These are phyloP conservation scores for Penicillium lagena DNA, from an alignment of 495 filamentous ascomycete species.

Conservation along the genomic window DNA sequence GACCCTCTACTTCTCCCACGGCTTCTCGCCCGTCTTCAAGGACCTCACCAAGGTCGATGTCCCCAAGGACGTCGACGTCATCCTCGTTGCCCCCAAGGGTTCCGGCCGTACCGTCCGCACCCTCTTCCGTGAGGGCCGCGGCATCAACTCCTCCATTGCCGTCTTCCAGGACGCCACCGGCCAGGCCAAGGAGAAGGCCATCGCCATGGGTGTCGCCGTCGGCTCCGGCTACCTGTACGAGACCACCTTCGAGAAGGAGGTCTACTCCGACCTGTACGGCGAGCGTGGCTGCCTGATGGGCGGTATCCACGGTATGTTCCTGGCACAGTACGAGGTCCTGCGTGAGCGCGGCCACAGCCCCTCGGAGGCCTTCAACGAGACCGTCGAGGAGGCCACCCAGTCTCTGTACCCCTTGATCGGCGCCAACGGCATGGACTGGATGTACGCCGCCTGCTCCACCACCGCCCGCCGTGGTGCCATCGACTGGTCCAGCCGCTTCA, in stretches of 20 bases:
- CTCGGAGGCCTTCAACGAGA: slow-evolving; percentile 99
- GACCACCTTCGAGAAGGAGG: slow-evolving; percentile 99
- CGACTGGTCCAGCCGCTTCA: slow-evolving; percentile 94
- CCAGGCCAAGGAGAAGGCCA: slow-evolving; percentile 95
- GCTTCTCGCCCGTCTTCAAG: slow-evolving; percentile 99
- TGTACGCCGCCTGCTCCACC: slow-evolving; percentile 99
- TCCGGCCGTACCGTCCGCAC: slow-evolving; percentile 97
- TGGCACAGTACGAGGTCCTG: slow-evolving; percentile 99
- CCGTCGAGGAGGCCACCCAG: slow-evolving; percentile 98
- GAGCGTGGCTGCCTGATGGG: slow-evolving; percentile 99
- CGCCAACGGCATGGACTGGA: slow-evolving; percentile 98
- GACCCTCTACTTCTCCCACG: slow-evolving; percentile 99
- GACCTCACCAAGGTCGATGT: slow-evolving; percentile 98
- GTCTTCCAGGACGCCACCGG: slow-evolving; percentile 98
- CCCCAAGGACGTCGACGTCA: slow-evolving; percentile 91
- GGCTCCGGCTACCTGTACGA: slow-evolving; percentile 98
- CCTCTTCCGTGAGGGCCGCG: slow-evolving; percentile 95
- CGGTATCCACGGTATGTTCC: slow-evolving; percentile 99
- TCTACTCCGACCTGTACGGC: slow-evolving; percentile 98
- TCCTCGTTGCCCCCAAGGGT: slow-evolving; percentile 98
- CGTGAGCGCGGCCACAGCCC: slow-evolving; percentile 96
- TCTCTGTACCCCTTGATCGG: slow-evolving; percentile 95
- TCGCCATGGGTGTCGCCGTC: slow-evolving; percentile 93
- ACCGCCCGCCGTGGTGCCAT: slow-evolving; percentile 97
- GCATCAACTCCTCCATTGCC: slow-evolving; percentile 98